Base-by-base conservation (phyloP, 768 basidiomycete genomes). In the Xerocomellus intermedius region DNA sequence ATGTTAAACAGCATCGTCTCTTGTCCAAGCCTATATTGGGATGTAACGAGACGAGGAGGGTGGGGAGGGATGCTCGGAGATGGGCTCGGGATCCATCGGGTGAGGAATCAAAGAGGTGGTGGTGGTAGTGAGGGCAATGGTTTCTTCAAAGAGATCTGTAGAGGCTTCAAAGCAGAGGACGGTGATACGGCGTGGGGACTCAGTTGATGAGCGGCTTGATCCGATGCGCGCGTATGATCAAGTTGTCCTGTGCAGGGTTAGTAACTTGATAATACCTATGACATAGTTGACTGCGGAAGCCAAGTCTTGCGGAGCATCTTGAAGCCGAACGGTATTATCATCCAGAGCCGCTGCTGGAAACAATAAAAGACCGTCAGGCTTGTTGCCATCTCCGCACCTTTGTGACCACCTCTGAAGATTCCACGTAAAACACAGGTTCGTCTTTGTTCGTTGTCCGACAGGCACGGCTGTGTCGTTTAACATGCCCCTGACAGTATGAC, bases 121-220 rank as follows among this genome's bases (percentile, higher is more conserved):
- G n/a, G n/a, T n/a, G n/a, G n/a, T n/a, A n/a, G n/a, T n/a, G n/a
- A n/a, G n/a, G n/a, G n/a, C n/a, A 47, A 93, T 62, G 19, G 60
- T 57, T 64, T 91, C 83, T 47, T 74, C 75, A 12, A 79, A 77
- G 42, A 82, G 74, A 8, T 82, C 79, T 17, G 82, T 82, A 14
- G 84, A 78, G 39, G 82, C 77, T 6, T 79, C 82, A 63, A 82
- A 83, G 69, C 79, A 81, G 54, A 82, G 78, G 8, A 80, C 70
- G 43, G 73, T 80, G 56, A 79, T 79, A 7, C 51, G 19, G 24
- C 5, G 24, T 24, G 24, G 30, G 22, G 44, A 33, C 53, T 56
- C 55, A 47, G 35, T 26, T 26, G 43, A n/a, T 6, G 10, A 24
- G 17, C 26, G 26, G 26, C 26, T 28, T 7, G 26, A n/a, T n/a